These are phyloP conservation scores for Davidsoniella eucalypti DNA, from an alignment of 2,329 filamentous ascomycete genomes.

Conservation along the genomic window DNA sequence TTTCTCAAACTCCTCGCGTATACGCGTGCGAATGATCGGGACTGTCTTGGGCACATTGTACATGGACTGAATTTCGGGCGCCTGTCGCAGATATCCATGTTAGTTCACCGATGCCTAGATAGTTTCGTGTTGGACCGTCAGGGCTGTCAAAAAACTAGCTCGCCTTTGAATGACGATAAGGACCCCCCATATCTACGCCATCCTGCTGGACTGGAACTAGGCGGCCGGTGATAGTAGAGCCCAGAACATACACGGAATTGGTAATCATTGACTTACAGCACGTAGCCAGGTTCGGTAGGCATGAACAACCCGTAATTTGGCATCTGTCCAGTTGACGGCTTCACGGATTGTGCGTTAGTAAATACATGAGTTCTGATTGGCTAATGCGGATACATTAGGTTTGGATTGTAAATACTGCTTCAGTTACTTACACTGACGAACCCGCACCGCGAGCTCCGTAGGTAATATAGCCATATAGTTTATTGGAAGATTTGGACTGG, in stretches of 20 bases:
- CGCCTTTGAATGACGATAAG: neutral
- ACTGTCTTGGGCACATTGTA: conserved; percentile 86
- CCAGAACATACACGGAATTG: no score
- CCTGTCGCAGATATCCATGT: conserved; percentile 34
- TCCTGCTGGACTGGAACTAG: neutral
- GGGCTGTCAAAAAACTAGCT: neutral
- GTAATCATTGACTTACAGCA: conserved; percentile 49
- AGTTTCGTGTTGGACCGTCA: neutral
- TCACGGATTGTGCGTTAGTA: conserved; percentile 21
- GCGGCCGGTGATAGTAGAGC: no score
- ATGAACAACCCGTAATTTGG: conserved; percentile 68
- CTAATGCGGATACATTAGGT: neutral
- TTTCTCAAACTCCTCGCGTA: conserved; percentile 92
- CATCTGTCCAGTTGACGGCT: conserved; percentile 84
- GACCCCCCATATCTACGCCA: neutral
- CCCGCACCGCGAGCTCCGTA: conserved; percentile 74
- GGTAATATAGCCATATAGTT: conserved; percentile 67
- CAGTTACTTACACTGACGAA: conserved; percentile 52
- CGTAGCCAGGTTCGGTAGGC: conserved; percentile 93
- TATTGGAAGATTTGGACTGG: no score
- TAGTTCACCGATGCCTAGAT: neutral
- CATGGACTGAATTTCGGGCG: conserved; percentile 92
- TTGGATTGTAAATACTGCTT: neutral
- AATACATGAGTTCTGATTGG: neutral
- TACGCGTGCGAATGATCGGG: conserved; percentile 74